Base-by-base conservation (phyloP, 768 basidiomycete species). In the Tulasnella sp. region DNA sequence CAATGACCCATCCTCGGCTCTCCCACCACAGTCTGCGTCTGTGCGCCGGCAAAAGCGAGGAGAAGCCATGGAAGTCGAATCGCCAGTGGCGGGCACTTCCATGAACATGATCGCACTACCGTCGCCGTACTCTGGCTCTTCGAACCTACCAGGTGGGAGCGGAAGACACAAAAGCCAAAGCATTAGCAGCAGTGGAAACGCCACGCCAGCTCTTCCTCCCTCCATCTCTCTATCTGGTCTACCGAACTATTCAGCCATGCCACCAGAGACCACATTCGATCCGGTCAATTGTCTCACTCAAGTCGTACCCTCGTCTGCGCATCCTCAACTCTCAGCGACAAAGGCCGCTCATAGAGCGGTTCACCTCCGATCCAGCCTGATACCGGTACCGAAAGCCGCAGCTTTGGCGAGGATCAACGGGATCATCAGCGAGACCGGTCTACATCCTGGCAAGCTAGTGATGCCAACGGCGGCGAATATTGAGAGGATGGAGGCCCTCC, bases 391-490 rank as follows among this genome's bases (percentile, higher is more conserved):
- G 15, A 94, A 92, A 68, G 74, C 83, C 3, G 77, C 82, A 41
- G 75, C 84, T 22, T 79, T 82, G 2, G 81, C 82, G 15, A 90
- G 92, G 67, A 80, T 97, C 65, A 76, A 82, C 8, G 82, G 85
- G 60, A 78, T 84, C 12, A 77, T 97, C 15, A 68, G 76, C 5
- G 92, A 97, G 70, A 76, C 93, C 10, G 84, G 85, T 12, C 73
- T 96, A 10, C 77, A 78, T 15, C 75, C 82, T 57, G 78, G 78
- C 15, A 81, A 86, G 10, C 78, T 99, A 51, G 87, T 94, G 61
- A 97, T 98, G 92, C 96, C 96, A 17, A 97, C 96, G 2, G 78
- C 82, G 41, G 82, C 83, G 24, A 96, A 92, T 63, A 76, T 84
- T 54, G 75, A 78, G 53, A 80, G 79, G 64, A 74, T 92, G 19